Evolutionary conservation across 306 rosid species (phyloP), one percentile per base, ranked within the genome.

Genomic region (Phaseolus lunatus): DNA sequence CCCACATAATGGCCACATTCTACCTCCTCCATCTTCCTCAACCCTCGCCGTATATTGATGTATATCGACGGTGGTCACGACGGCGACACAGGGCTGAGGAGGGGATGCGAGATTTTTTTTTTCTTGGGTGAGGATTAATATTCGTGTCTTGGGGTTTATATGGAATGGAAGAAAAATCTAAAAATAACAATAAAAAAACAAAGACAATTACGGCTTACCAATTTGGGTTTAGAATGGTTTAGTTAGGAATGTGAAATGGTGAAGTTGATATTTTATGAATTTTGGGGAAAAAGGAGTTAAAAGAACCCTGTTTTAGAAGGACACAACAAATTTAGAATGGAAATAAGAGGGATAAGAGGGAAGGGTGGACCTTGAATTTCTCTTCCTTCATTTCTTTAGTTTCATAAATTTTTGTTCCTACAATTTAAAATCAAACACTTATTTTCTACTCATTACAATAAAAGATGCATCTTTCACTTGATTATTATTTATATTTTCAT

Each of bases 1-100:
- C 72, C 78, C 43, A 45, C 66, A n/a, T 23, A 43, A 78, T 68
- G 35, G 11, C 24, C 48, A 20, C 50, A 71, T 12, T 3, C 9
- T n/a, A 12, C 33, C 53, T 49, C 78, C 11, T 69, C 48, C 50
- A 20, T 57, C 29, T 26, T 22, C 1, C 0, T 31, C 35, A 31
- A 7, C 7, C 35, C 35, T 31, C 35, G 35, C 1, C 35, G 7
- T 7, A 5, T 31, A 31, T 31, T 31, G 35, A 31, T 4, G 35
- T 31, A 5, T 31, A 31, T 31, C 35, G 1, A 31, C 35, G 6
- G 35, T 7, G 35, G 35, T 31, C 5, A 31, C 35, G 35, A 31
- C 35, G 35, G 35, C 35, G 35, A 31, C 6, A 31, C 35, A 31
- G 5, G 7, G 35, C 35, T 4, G 35, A 31, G 54, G 52, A 15